phyloP scores from a whole-genome alignment of 164 flowering plant species.

The Chimonanthus salicifolius region DNA sequence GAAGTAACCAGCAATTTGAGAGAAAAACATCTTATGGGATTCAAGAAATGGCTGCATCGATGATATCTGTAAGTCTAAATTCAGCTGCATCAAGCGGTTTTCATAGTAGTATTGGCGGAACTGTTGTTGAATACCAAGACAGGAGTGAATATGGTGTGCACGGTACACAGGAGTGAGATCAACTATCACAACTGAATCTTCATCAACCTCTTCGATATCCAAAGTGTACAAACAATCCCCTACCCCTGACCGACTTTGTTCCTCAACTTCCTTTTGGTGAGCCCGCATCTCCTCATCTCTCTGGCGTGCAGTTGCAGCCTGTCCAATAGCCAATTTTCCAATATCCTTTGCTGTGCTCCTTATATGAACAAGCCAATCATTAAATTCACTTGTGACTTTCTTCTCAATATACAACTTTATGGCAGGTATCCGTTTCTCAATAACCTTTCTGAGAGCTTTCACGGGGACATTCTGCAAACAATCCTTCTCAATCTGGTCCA shows the following conservation, averaged over 20 bases:
- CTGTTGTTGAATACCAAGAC: slow-evolving; percentile 60
- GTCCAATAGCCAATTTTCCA: slow-evolving; percentile 77
- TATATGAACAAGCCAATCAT: slow-evolving; percentile 86
- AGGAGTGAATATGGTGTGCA: slow-evolving; percentile 70
- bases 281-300: slow-evolving; percentile 71
- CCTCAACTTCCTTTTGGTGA: slow-evolving; percentile 77
- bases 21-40: slow-evolving; percentile 64
- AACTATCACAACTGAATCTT: slow-evolving; percentile 59
- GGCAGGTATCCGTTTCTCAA: slow-evolving; percentile 58
- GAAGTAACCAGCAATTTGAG: slow-evolving; percentile 78
- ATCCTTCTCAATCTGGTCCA: slow-evolving; percentile 65
- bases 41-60: slow-evolving; percentile 71
- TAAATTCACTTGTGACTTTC: slow-evolving; percentile 55
- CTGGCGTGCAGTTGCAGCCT: slow-evolving; percentile 66
- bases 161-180: slow-evolving; percentile 85
- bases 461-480: slow-evolving; percentile 55
- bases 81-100: slow-evolving; percentile 72
- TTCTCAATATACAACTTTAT: slow-evolving; percentile 69
- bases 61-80: slow-evolving; percentile 70
- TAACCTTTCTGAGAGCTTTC: slow-evolving; percentile 37
- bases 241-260: slow-evolving; percentile 49
- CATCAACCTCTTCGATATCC: slow-evolving; percentile 69
- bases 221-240: slow-evolving; percentile 56
- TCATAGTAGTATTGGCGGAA: slow-evolving; percentile 74
- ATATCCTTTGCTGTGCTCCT: slow-evolving; percentile 73